Percentiles rank a stretch among this genome's conserved stretches.
Evolutionary conservation across 2,329 filamentous ascomycete genomes (phyloP).

Genomic region (Aspergillus hiratsukae): DNA sequence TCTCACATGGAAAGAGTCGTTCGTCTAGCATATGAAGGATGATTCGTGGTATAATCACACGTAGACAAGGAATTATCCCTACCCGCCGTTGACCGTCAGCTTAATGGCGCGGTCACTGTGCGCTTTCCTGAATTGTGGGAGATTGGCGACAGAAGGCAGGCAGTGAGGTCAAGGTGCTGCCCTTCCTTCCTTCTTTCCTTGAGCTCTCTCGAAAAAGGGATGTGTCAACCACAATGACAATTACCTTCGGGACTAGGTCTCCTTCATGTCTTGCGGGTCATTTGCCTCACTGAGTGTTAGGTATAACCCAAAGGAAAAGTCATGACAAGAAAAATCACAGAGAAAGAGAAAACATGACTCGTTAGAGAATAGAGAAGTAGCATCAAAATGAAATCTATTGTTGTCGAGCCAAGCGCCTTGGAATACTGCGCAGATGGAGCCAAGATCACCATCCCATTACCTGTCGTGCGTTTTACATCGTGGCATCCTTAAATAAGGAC

Average conservation of each 20-base stretch:
- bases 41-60: not conserved
- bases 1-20: not conserved
- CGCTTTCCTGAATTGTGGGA: not conserved
- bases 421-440: conserved; percentile 7
- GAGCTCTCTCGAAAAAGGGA: not conserved
- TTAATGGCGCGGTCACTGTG: not conserved
- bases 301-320: not conserved
- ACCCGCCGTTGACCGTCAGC: not conserved
- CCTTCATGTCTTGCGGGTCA: not conserved
- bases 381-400: conserved; percentile 25
- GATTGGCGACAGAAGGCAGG: not conserved
- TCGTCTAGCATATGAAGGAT: not conserved
- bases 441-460: conserved; percentile 21
- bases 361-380: conserved; percentile 5
- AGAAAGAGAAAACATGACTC: conserved; percentile 1
- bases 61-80: not conserved
- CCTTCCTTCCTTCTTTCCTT: not conserved
- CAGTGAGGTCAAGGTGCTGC: not conserved
- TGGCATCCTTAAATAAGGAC: conserved; percentile 4
- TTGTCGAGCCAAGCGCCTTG: conserved; percentile 20
- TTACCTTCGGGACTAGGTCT: not conserved
- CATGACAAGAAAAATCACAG: conserved; percentile 1
- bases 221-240: not conserved
- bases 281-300: too few relatives aligned
- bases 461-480: conserved; percentile 25